phyloP scores from a whole-genome alignment of 768 basidiomycete species.

The Russula lepida region DNA sequence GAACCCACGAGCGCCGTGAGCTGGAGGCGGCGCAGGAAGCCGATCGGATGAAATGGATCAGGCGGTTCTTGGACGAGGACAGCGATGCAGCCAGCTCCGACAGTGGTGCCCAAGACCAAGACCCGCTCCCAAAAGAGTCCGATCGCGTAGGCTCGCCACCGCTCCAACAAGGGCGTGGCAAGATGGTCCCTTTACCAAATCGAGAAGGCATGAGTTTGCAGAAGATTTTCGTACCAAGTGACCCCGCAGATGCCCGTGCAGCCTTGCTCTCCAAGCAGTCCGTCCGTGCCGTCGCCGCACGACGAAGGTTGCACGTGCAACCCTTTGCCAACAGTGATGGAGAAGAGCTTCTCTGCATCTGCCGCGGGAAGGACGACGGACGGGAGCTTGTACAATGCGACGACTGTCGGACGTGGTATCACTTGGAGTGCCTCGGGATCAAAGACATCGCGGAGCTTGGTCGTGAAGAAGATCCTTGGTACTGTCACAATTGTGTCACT shows the following conservation, averaged over 20 bases:
- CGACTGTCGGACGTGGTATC: constrained; percentile 73
- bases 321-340: constrained; percentile 35
- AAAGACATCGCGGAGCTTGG: constrained; percentile 54
- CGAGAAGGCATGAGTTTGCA: constrained; percentile 29
- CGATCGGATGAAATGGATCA: constrained; percentile 57
- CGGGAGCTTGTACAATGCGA: constrained; percentile 79
- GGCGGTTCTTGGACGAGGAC: constrained; percentile 64
- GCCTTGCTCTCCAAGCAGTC: constrained; percentile 67
- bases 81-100: constrained; percentile 45
- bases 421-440: constrained; percentile 73
- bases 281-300: constrained; percentile 51
- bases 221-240: constrained; percentile 43
- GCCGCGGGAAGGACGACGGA: constrained; percentile 58
- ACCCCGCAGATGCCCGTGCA: constrained; percentile 69
- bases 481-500: constrained; percentile 48
- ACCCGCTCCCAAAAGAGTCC: constrained; percentile 27
- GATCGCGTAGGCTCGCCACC: constrained; percentile 26
- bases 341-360: constrained; percentile 54
- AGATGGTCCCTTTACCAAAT: constrained; percentile 48
- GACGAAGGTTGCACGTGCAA: constrained; percentile 33
- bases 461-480: constrained; percentile 75
- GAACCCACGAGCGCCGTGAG: constrained; percentile 47
- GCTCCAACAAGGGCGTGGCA: constrained; percentile 42
- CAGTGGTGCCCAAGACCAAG: constrained; percentile 28
- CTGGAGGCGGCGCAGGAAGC: constrained; percentile 45